Percentiles rank a stretch among this genome's conserved stretches.
Conservation (phyloP, 805 yeast species). For the Lipomyces yamadae region DNA sequence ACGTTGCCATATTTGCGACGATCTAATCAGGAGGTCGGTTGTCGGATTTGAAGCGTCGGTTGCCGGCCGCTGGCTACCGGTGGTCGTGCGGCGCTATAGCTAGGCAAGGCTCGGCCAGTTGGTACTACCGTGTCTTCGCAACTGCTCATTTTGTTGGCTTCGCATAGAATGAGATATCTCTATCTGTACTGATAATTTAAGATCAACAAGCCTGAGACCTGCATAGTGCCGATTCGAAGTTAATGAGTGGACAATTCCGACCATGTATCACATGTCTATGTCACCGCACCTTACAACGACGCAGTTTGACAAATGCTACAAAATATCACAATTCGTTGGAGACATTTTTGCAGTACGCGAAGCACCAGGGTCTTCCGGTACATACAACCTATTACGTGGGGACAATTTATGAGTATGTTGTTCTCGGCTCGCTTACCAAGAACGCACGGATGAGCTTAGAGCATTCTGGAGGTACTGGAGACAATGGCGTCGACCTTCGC, state of each 20-base stretch:
- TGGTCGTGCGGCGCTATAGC: no score
- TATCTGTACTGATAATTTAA: neutral
- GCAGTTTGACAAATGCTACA: neutral
- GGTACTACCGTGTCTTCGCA: no score
- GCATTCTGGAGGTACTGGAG: constrained; percentile 40
- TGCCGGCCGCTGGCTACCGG: no score
- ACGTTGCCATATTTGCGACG: constrained; percentile 21
- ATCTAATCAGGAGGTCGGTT: neutral
- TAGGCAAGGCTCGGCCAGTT: no score
- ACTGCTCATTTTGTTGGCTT: no score
- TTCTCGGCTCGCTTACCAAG: constrained; percentile 29
- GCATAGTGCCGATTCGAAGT: neutral
- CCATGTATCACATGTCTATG: neutral
- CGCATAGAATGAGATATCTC: no score
- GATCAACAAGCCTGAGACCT: neutral
- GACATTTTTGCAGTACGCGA: constrained; percentile 27
- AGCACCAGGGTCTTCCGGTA: constrained; percentile 13
- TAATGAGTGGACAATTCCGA: neutral
- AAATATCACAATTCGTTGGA: constrained; percentile 21
- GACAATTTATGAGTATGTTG: constrained; percentile 39
- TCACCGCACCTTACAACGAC: neutral
- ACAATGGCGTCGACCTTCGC: constrained; percentile 40
- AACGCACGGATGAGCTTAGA: constrained; percentile 26
- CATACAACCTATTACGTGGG: constrained; percentile 37
- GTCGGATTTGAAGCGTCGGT: neutral